Evolutionary conservation across 345 rosid species (phyloP), one percentile per base, ranked within the genome.

Genomic region (Noccaea bulbosa): DNA sequence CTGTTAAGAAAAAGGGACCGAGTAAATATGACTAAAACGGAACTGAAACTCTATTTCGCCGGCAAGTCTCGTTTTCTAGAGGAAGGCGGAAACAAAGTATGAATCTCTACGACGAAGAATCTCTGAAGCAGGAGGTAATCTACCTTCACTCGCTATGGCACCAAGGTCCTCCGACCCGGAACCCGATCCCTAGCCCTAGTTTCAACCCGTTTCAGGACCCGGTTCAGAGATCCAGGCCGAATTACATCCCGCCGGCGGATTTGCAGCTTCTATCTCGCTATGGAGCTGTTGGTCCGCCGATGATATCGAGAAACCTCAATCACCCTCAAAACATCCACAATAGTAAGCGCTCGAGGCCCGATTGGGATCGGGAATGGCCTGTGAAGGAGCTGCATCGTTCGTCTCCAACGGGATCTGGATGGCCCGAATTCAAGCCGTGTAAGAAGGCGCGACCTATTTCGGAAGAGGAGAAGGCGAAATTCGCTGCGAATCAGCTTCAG

Each of bases 121-220:
- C 79, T 20, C 79, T 80, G 67, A 81, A 78, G 63, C 82, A 84
- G 11, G 97, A 88, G 62, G 95, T 88, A 22, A 74, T 86, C 58
- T 84, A 80, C 81, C 95, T 89, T 58, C 96, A 87, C 73, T 78
- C 82, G 17, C 91, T 92, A 51, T 88, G 92, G 94, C 87, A 80
- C 48, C 84, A 75, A 67, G 96, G 94, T 60, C 98, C 94, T 7
- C 91, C 92, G n/a, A 46, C 55, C 39, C 73, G 58, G 0, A 79
- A 73, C 57, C 71, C 80, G 2, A 77, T 72, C 55, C 79, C 78
- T 4, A 71, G 14, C 50, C 77, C 74, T 17, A 73, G 46, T 73
- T 78, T 78, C 55, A 37, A 63, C 52, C 69, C 69, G 37, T 7
- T 43, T 20, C 65, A 50, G 71, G 45, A 62, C 51, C 65, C 83